These are phyloP conservation scores for Hortaea werneckii DNA, from an alignment of 2,329 filamentous ascomycete species.

Conservation along the genomic window DNA sequence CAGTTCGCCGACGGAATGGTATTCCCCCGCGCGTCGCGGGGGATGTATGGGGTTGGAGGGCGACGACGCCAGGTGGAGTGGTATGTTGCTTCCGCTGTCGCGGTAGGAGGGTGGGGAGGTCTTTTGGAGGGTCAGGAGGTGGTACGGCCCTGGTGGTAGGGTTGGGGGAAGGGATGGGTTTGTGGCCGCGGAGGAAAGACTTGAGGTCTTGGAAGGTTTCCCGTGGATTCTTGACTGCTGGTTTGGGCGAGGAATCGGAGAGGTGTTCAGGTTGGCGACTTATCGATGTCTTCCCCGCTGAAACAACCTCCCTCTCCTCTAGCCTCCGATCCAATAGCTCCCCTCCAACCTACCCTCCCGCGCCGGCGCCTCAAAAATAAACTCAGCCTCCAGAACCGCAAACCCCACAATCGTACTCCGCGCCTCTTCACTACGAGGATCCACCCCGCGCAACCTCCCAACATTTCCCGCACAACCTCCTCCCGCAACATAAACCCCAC, in stretches of 20 bases:
- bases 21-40: conserved; percentile 8
- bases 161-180: no score
- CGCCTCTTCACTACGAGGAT: conserved; percentile 10
- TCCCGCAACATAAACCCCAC: conserved; percentile 15
- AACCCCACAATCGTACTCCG: no score
- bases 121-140: neutral
- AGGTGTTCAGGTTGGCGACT: no score
- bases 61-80: conserved; percentile 1
- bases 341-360: no score
- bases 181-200: no score
- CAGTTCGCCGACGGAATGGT: conserved; percentile 5
- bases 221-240: neutral
- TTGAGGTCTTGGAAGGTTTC: no score
- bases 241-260: neutral
- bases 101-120: neutral
- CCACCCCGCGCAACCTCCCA: neutral
- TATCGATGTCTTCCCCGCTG: no score
- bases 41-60: conserved; percentile 1
- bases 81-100: neutral
- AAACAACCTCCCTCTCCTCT: no score
- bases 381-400: no score
- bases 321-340: no score
- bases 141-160: no score
- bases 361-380: neutral
- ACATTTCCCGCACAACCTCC: neutral